Base-by-base conservation (phyloP, 2,329 filamentous ascomycete genomes). In the Cladosporium colombiae region DNA sequence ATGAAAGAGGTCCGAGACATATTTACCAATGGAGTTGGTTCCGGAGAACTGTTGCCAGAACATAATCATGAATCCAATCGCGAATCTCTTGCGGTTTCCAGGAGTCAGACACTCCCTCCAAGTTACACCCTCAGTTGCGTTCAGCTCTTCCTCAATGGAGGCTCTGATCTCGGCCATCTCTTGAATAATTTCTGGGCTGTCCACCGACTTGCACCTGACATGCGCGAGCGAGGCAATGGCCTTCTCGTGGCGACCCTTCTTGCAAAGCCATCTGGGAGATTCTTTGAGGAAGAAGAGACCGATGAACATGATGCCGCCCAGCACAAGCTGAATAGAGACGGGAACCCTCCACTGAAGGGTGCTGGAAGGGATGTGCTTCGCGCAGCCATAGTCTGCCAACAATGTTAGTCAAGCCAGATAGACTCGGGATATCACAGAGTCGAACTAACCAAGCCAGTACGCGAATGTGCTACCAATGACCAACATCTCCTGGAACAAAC, bases 321-420 rank as follows among this genome's bases (percentile, higher is more conserved):
- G 88, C 5, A 90, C 78, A 61, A 82, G 83, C 74, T 91, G 89
- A 64, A 90, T 81, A 4, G 85, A 82, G 4, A 91, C 79, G 0
- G 89, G 88, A 0, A 90, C 80, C 35, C 88, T 55, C 67, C 67
- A 67, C 29, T 68, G 67, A 13, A 70, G 66, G 10, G 76, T 66
- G 18, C 49, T 62, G 10, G 65, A 49, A 14, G 62, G 56, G 35
- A 68, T 64, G 60, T 68, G 64, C 5, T 49, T 27, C n/a, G 23
- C 21, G 35, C 61, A 63, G 25, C 61, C 56, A 18, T 67, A 69
- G 27, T 79, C 70, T 63, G 33, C 6, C 31, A 21, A 21, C 7
- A 46, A 25, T 21, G 50, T 44, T 11, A 25, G 61, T 46, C 21
- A 23, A 23, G 11, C 13, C 2, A 50, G 7, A 25, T 13, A 14